Evolutionary conservation across 257 asterid species (phyloP).

Genomic region (Avicennia marina): DNA sequence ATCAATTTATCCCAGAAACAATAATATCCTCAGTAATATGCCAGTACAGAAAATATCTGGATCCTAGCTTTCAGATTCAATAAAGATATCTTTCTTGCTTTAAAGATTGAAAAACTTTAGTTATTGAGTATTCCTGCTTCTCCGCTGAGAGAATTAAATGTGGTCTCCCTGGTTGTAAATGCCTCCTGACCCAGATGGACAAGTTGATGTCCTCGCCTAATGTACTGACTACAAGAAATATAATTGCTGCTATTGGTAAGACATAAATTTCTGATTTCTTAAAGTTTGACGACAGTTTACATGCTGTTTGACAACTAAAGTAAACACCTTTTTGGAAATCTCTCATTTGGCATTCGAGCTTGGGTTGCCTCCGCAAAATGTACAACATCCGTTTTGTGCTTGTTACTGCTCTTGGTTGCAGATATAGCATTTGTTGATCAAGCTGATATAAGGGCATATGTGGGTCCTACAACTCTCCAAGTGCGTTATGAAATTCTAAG

Average conservation of each 20-base stretch:
- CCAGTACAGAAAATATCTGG: too few species aligned
- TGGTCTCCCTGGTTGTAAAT: slow-evolving; percentile 82
- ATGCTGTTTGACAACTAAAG: too few species aligned
- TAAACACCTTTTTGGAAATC: too few species aligned
- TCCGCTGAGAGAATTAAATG: slow-evolving; percentile 14
- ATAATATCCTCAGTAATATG: too few species aligned
- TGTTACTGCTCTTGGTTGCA: slow-evolving; percentile 33
- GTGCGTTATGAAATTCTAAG: slow-evolving; percentile 92
- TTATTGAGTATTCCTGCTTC: slow-evolving; percentile 17
- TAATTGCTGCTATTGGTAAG: slow-evolving; percentile 97
- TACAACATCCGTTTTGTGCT: neutral
- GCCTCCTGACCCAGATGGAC: slow-evolving; percentile 97
- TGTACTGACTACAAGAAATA: slow-evolving; percentile 93
- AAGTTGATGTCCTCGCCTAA: slow-evolving; percentile 86
- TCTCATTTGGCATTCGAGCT: neutral
- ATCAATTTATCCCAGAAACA: too few species aligned
- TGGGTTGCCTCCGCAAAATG: neutral
- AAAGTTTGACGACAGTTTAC: too few species aligned
- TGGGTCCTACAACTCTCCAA: slow-evolving; percentile 96
- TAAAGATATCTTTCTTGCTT: slow-evolving; percentile 58
- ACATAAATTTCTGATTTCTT: slow-evolving; percentile 1
- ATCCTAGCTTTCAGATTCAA: slow-evolving; percentile 98
- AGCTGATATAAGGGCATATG: slow-evolving; percentile 96
- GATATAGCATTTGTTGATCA: slow-evolving; percentile 98
- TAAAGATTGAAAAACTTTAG: slow-evolving; percentile 11